A percentile compares a stretch with the other conserved stretches of the same genome.
phyloP scores from a whole-genome alignment of 495 filamentous ascomycete species.

The Viridothelium virens region DNA sequence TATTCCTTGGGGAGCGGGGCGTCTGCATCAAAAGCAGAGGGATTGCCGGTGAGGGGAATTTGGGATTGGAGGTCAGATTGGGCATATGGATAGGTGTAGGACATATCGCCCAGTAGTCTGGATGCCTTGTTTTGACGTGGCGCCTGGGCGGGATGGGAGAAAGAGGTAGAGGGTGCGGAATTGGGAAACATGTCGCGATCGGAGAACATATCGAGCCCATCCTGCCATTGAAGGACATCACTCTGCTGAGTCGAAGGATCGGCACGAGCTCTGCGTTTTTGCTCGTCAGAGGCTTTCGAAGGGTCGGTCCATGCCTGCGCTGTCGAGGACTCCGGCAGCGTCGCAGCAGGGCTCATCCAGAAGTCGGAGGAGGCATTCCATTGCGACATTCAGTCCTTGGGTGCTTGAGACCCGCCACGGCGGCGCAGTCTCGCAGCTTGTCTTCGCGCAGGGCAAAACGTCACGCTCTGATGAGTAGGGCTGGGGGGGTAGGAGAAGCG shows the following conservation, averaged over 20 bases:
- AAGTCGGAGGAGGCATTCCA: slow-evolving; percentile 6
- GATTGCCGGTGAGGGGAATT: background rate
- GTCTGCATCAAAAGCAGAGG: background rate
- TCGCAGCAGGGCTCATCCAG: background rate
- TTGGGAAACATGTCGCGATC: slow-evolving; percentile 8
- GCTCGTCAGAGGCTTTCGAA: background rate
- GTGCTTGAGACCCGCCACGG: slow-evolving; percentile 1
- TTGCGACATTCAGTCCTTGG: slow-evolving; percentile 7
- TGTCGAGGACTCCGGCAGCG: background rate
- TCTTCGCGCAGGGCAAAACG: background rate
- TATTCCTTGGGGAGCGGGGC: background rate
- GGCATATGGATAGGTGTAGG: slow-evolving; percentile 3
- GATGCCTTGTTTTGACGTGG: background rate
- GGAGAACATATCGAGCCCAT: background rate
- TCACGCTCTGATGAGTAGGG: slow-evolving; percentile 7
- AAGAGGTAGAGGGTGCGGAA: background rate
- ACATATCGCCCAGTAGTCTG: background rate
- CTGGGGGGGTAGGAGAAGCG: background rate
- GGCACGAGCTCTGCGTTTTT: background rate
- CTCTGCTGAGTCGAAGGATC: background rate
- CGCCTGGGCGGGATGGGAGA: background rate
- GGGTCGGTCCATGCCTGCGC: background rate
- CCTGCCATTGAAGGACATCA: background rate
- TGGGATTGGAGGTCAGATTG: background rate
- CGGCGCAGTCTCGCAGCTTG: slow-evolving; percentile 6